Evolutionary conservation across 1,284 basidiomycete genomes (phyloP).

Genomic region (Sanghuangporus weigelae): DNA sequence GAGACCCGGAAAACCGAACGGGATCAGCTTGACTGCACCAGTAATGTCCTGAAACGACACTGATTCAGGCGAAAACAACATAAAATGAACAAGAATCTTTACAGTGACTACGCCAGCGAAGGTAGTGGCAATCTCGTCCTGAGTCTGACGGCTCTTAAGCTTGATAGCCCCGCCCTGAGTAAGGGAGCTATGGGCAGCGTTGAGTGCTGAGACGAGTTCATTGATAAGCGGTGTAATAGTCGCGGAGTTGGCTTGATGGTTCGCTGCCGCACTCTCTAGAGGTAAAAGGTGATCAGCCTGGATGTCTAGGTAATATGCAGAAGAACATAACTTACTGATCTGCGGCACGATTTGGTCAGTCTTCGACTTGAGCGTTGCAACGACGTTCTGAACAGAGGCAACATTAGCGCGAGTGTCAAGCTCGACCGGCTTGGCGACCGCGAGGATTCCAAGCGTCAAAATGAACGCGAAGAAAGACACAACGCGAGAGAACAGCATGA

Average conservation of each 20-base stretch:
- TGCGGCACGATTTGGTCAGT: conserved; percentile 2
- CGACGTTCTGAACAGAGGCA: background rate
- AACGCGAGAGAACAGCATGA: conserved; percentile 12
- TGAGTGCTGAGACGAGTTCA: conserved; percentile 14
- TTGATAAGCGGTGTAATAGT: conserved; percentile 13
- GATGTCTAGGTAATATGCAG: background rate
- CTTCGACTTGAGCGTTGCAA: conserved; percentile 5
- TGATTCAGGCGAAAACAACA: background rate
- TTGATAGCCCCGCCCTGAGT: background rate
- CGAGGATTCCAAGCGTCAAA: conserved; percentile 8
- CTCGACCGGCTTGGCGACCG: conserved; percentile 9
- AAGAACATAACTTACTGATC: conserved; percentile 10
- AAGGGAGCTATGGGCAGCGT: conserved; percentile 9
- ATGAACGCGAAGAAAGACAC: conserved; percentile 6
- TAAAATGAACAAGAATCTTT: background rate
- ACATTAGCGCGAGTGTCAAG: conserved; percentile 7
- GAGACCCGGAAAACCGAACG: conserved; percentile 12
- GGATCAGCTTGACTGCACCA: background rate
- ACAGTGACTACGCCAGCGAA: conserved; percentile 15
- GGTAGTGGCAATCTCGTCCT: conserved; percentile 15
- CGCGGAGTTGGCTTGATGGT: background rate
- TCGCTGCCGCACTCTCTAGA: conserved; percentile 1
- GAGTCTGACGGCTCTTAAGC: conserved; percentile 17
- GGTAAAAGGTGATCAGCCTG: background rate
- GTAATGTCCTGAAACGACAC: background rate